phyloP scores from a whole-genome alignment of 805 yeast genomes.

The Saccharomyces cerevisiae region DNA sequence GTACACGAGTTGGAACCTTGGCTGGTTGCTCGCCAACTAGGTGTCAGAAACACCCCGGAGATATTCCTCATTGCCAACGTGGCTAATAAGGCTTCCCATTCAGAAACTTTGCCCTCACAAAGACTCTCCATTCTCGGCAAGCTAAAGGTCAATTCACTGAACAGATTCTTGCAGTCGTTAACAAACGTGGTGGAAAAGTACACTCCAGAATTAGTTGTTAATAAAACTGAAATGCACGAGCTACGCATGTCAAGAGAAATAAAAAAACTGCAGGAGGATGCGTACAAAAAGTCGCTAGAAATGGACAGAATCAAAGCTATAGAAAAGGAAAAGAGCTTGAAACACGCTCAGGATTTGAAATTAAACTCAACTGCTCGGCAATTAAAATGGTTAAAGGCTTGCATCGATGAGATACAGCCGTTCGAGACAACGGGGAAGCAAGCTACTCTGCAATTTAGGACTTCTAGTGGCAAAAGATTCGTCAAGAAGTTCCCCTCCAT shows the following conservation, averaged over 20 bases:
- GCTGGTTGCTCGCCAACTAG: slow-evolving; percentile 52
- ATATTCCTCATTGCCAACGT: slow-evolving; percentile 47
- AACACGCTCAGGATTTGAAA: slow-evolving; percentile 11
- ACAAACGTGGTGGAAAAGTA: slow-evolving; percentile 43
- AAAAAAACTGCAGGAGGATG: slow-evolving; percentile 57
- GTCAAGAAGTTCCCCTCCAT: slow-evolving; percentile 17
- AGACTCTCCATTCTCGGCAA: slow-evolving; percentile 31
- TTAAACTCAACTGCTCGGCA: slow-evolving; percentile 12
- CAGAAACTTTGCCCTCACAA: slow-evolving; percentile 21
- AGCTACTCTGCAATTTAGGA: slow-evolving; percentile 28
- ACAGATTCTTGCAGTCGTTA: slow-evolving; percentile 31
- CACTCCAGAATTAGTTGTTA: slow-evolving; percentile 52
- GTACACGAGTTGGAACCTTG: slow-evolving; percentile 57
- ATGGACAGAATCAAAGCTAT: slow-evolving; percentile 35
- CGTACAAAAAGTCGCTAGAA: slow-evolving; percentile 52
- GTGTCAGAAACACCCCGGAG: slow-evolving; percentile 48
- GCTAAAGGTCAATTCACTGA: slow-evolving; percentile 25
- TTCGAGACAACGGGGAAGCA: slow-evolving; percentile 3
- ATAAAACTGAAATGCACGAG: slow-evolving; percentile 54
- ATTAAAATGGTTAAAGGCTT: slow-evolving; percentile 19
- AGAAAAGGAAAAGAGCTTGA: slow-evolving; percentile 42
- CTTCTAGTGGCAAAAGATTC: slow-evolving; percentile 25
- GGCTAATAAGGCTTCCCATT: slow-evolving; percentile 36
- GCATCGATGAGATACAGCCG: slow-evolving; percentile 6
- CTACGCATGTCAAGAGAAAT: slow-evolving; percentile 49